These are phyloP conservation scores for Podospora tetraspora DNA, from an alignment of 495 filamentous ascomycete species.

Conservation along the genomic window DNA sequence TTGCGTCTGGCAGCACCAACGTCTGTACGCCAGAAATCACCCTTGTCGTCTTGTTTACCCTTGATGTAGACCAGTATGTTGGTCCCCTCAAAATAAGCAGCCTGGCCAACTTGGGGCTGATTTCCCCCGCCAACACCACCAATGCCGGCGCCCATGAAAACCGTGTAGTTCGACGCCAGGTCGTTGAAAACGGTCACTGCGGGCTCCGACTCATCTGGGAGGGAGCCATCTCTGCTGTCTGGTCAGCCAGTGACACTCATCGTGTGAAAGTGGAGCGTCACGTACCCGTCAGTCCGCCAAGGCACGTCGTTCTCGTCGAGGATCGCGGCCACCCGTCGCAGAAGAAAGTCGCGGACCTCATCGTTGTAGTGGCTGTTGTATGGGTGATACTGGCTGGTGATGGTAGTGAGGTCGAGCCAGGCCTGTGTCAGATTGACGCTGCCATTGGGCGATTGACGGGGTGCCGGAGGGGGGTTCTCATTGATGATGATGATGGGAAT, in stretches of 20 bases:
- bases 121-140: constrained; percentile 22
- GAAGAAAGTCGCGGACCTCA: constrained; percentile 68
- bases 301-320: constrained; percentile 49
- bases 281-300: constrained; percentile 28
- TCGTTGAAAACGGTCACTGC: constrained; percentile 71
- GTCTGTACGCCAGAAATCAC: constrained; percentile 57
- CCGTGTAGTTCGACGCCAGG: constrained; percentile 69
- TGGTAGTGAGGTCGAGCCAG: constrained; percentile 72
- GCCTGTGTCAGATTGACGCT: constrained; percentile 74
- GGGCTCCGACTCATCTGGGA: constrained; percentile 13
- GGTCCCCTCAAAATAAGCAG: constrained; percentile 82
- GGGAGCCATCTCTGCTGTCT: constrained; percentile 1
- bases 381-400: constrained; percentile 77
- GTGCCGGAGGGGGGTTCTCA: constrained; percentile 65
- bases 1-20: constrained; percentile 40
- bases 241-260: not conserved
- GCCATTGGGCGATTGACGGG: constrained; percentile 34
- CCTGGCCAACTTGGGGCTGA: constrained; percentile 21
- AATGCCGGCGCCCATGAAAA: constrained; percentile 20
- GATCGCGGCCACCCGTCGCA: constrained; percentile 65
- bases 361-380: constrained; percentile 85
- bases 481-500: constrained; percentile 69
- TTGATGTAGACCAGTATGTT: constrained; percentile 91
- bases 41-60: constrained; percentile 64
- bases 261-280: constrained; percentile 11